Evolutionary conservation across 1,284 basidiomycete genomes (phyloP).

Genomic region (Puccinia coronata): DNA sequence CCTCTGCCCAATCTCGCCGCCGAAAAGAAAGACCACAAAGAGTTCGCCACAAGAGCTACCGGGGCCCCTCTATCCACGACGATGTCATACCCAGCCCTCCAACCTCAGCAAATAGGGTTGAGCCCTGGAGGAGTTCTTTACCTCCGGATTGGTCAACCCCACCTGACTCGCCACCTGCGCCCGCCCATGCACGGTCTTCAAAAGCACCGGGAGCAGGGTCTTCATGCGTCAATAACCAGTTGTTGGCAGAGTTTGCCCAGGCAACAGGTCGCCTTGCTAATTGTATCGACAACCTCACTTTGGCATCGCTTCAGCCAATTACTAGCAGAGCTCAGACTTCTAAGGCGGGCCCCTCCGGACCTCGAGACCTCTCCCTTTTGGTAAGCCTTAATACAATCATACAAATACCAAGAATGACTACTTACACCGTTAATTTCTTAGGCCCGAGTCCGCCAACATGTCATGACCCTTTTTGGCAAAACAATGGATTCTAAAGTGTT

Average conservation of each 20-base stretch:
- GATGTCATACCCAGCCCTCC: not conserved
- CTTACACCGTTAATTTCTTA: not conserved
- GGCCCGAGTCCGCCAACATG: conserved; percentile 16
- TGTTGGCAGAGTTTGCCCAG: not conserved
- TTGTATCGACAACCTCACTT: not conserved
- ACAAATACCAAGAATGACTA: not conserved
- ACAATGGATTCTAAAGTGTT: conserved; percentile 12
- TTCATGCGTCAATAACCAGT: not conserved
- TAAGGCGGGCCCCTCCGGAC: not conserved
- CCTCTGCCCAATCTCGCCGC: not conserved
- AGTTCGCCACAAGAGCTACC: not conserved
- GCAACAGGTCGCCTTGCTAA: not conserved
- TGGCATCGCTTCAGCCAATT: not conserved
- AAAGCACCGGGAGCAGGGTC: no score
- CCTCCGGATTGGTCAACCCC: not conserved
- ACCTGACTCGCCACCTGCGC: not conserved
- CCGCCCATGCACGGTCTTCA: not conserved
- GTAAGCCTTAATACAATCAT: not conserved
- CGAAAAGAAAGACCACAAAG: conserved; percentile 12
- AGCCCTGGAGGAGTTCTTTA: conserved; percentile 9
- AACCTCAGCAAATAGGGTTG: not conserved
- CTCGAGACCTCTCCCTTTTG: not conserved
- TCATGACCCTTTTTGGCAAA: conserved; percentile 19
- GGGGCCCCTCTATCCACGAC: not conserved
- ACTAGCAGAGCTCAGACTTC: not conserved